Evolutionary conservation across 306 rosid species (phyloP).

Genomic region (Malus orientalis): DNA sequence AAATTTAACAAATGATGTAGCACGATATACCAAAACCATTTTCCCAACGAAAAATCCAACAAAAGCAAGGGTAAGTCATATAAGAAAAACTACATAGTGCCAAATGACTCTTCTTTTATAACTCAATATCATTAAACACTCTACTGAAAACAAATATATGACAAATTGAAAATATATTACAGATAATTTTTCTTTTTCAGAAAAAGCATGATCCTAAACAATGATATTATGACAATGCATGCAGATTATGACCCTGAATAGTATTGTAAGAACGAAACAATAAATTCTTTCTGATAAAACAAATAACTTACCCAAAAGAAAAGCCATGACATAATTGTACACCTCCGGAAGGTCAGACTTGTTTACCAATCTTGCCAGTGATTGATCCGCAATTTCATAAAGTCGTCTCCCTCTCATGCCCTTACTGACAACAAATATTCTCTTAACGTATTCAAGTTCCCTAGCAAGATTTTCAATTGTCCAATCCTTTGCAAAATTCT

Average conservation of each 20-base stretch:
- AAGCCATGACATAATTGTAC: constrained; percentile 65
- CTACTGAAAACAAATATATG: not conserved
- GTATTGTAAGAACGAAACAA: not conserved
- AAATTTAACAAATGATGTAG: not conserved
- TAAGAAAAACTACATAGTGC: not conserved
- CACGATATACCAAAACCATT: not conserved
- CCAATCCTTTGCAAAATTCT: constrained; percentile 82
- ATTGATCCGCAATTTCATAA: constrained; percentile 58
- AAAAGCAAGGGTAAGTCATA: not conserved
- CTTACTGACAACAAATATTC: constrained; percentile 84
- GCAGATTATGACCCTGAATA: not conserved
- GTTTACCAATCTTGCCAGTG: constrained; percentile 57
- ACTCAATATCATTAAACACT: not conserved
- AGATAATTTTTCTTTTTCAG: not conserved
- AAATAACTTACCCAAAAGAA: constrained; percentile 52
- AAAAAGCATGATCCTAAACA: not conserved
- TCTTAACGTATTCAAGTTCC: constrained; percentile 86
- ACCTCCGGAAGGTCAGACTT: constrained; percentile 73
- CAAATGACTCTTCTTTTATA: not conserved
- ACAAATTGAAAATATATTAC: not conserved
- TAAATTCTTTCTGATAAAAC: constrained; percentile 2
- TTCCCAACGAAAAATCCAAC: not conserved
- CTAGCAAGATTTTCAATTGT: constrained; percentile 61
- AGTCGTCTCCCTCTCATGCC: constrained; percentile 81
- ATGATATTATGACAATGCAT: too few species aligned